phyloP scores from a whole-genome alignment of 768 basidiomycete species.

The Naganishia randhawae region DNA sequence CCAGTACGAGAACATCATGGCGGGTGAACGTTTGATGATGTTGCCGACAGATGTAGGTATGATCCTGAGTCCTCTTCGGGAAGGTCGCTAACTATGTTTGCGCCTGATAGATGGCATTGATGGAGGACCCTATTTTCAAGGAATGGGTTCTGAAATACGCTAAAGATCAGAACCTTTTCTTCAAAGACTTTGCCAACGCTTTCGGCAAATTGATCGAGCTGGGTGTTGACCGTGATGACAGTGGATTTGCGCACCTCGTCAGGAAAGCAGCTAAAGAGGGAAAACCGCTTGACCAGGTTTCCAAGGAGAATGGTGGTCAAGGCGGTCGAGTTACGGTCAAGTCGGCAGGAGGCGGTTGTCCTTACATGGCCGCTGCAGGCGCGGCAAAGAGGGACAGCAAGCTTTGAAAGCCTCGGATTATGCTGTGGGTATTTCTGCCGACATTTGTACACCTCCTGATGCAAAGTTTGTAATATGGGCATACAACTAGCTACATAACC shows the following conservation, averaged over 20 bases:
- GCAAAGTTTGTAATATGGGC: neutral
- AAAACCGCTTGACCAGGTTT: slow-evolving; percentile 43
- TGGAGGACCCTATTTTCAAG: slow-evolving; percentile 46
- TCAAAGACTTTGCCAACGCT: slow-evolving; percentile 48
- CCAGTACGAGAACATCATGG: slow-evolving; percentile 49
- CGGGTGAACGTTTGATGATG: slow-evolving; percentile 51
- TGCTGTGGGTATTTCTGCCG: neutral
- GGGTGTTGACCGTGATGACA: slow-evolving; percentile 49
- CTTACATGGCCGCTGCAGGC: slow-evolving; percentile 9
- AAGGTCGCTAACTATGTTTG: neutral
- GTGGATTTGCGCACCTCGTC: slow-evolving; percentile 48
- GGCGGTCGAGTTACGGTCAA: slow-evolving; percentile 14
- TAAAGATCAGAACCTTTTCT: slow-evolving; percentile 48
- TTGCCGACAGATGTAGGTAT: slow-evolving; percentile 49
- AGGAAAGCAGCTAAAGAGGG: slow-evolving; percentile 48
- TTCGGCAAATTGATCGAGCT: slow-evolving; percentile 51
- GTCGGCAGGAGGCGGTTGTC: slow-evolving; percentile 11
- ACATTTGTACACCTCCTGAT: neutral
- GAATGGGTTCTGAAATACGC: slow-evolving; percentile 50
- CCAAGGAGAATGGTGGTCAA: slow-evolving; percentile 16
- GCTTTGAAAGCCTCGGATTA: neutral
- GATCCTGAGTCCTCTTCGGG: neutral
- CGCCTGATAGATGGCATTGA: slow-evolving; percentile 43
- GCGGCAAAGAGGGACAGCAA: slow-evolving; percentile 18
- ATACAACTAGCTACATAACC: too few species aligned